A percentile compares a stretch with the other conserved stretches of the same genome.
phyloP scores from a whole-genome alignment of 352 stramenopile genomes.

The Phytophthora pseudosyringae region DNA sequence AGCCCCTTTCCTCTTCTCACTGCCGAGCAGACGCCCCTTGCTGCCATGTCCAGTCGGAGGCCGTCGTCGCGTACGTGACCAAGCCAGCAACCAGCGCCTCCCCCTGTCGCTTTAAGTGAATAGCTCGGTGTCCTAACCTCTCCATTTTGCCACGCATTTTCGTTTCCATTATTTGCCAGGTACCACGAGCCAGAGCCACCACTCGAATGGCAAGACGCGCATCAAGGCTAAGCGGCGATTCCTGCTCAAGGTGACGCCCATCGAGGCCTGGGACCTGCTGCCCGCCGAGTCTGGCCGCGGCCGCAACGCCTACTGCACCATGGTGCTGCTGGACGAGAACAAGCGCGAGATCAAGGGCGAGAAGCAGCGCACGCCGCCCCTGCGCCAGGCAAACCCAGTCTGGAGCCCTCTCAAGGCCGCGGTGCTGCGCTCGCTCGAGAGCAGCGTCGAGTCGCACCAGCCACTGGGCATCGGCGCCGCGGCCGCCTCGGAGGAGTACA shows the following conservation, averaged over 20 bases:
- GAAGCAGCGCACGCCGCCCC: slow-evolving; percentile 82
- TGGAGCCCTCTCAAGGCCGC: slow-evolving; percentile 87
- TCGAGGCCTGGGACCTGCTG: slow-evolving; percentile 78
- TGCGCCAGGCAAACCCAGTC: slow-evolving; percentile 67
- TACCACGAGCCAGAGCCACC: slow-evolving; percentile 28
- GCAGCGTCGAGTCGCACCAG: slow-evolving; percentile 79
- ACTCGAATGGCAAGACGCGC: slow-evolving; percentile 42
- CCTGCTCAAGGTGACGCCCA: slow-evolving; percentile 87
- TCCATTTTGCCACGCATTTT: too few species aligned
- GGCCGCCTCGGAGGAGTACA: slow-evolving; percentile 86
- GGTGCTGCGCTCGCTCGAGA: slow-evolving; percentile 83
- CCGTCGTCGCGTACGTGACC: slow-evolving; percentile 39
- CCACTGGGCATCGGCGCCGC: slow-evolving; percentile 86
- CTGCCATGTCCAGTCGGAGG: slow-evolving; percentile 35
- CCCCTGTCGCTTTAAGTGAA: slow-evolving; percentile 16
- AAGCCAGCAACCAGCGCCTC: not conserved
- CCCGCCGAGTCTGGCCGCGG: slow-evolving; percentile 58
- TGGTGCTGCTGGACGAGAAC: slow-evolving; percentile 85
- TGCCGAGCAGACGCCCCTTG: not conserved
- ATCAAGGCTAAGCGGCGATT: slow-evolving; percentile 80
- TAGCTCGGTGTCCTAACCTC: slow-evolving; percentile 2
- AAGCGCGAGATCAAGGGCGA: slow-evolving; percentile 89
- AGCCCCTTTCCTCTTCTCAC: slow-evolving; percentile 10
- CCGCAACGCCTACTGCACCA: slow-evolving; percentile 83
- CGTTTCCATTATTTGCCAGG: slow-evolving; percentile 18